These are phyloP conservation scores for Fusarium sp. DNA, from an alignment of 2,329 filamentous ascomycete species.

Conservation along the genomic window DNA sequence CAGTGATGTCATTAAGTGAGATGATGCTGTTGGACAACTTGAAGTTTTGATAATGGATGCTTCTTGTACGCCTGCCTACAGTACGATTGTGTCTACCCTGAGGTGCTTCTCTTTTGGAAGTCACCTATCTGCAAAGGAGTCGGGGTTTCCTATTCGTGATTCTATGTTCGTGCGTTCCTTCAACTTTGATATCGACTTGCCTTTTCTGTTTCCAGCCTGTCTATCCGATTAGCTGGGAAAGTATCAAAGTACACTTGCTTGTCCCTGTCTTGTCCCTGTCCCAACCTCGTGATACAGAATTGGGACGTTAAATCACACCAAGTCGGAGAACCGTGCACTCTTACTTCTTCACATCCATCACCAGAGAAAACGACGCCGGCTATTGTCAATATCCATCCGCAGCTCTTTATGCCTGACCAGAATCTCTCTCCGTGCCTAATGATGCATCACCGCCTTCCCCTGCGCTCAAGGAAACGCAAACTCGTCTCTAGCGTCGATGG, in stretches of 20 bases:
- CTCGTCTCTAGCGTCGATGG: conserved; percentile 41
- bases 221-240: not conserved
- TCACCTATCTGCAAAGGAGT: not conserved
- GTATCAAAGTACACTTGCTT: not conserved
- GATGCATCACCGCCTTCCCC: conserved; percentile 45
- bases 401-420: conserved; percentile 41
- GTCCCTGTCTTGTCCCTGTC: not conserved
- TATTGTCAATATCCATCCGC: conserved; percentile 11
- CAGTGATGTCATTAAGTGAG: not conserved
- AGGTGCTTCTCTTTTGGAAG: not conserved
- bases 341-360: conserved; percentile 19
- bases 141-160: conserved; percentile 10
- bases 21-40: not conserved
- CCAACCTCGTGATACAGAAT: conserved; percentile 22
- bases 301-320: conserved; percentile 4
- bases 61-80: not conserved
- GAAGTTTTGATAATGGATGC: not conserved
- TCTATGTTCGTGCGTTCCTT: not conserved
- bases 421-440: conserved; percentile 40
- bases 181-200: not conserved
- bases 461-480: conserved; percentile 39
- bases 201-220: not conserved
- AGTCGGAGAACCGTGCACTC: conserved; percentile 12
- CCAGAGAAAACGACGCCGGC: conserved; percentile 5
- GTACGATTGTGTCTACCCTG: not conserved